Base-by-base conservation (phyloP, 2,329 filamentous ascomycete species). In the Pseudohalonectria lignicola region DNA sequence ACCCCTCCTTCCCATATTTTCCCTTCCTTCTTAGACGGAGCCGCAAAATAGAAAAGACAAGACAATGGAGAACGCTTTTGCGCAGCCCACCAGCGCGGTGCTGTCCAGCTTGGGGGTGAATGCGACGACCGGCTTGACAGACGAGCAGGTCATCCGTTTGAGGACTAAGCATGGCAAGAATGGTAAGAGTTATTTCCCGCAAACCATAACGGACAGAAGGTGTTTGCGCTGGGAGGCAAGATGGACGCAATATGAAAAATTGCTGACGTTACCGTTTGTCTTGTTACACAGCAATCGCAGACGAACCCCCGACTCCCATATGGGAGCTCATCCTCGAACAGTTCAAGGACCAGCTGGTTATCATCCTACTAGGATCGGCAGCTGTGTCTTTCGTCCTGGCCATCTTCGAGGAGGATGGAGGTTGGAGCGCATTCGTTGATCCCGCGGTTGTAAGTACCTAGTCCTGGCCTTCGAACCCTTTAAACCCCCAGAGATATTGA, bases 251-350 rank as follows among this genome's bases (percentile, higher is more conserved):
- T 9, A 17, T 8, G 5, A 2, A 28, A n/a, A 11, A 25, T 16
- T 31, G 29, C 13, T 31, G 5, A 7, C 29, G 29, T 13, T 16
- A 7, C 13, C 29, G 29, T 31, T 31, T 31, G 29, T 13, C 8
- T 30, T 31, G 9, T 11, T 6, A 19, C 29, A 25, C 46, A 77
- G 73, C 71, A 34, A 78, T 78, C 44, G 63, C 72, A 33, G 92
- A 98, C 66, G 92, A 98, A 47, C 92, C 92, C 39, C 87, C 92
- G 3, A 98, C 92, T 23, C 92, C 92, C 29, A 60, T 98, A 34
- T 98, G 90, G 92, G 77, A 96, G 63, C 79, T 98, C 45, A 86
- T 98, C 40, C 74, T 98, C 42, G 92, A 98, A 64, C 92, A 98
- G 61, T 98, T 98, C 74, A 95, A 98, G 64, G 92, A 98, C 58